Evolutionary conservation across 106 monocot species (phyloP).

Genomic region (Apostasia shenzhenica): DNA sequence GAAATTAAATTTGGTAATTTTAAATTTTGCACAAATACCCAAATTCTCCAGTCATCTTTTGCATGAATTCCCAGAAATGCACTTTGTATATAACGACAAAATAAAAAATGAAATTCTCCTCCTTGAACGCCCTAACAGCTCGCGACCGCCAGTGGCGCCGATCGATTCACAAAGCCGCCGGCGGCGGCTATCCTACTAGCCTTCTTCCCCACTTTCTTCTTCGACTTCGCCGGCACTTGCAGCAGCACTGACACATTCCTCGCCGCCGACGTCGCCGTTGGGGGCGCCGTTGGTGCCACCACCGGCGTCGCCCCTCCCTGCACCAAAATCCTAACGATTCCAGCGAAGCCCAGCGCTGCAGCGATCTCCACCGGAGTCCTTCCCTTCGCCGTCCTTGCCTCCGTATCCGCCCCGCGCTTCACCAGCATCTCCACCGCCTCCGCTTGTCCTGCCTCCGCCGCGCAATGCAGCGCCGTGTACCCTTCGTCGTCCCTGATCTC

Average conservation of each 20-base stretch:
- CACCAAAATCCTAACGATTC: constrained; percentile 18
- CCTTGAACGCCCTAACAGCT: too few species aligned
- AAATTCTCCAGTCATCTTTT: too few species aligned
- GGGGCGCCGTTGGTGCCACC: background rate
- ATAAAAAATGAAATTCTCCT: too few species aligned
- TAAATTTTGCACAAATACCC: too few species aligned
- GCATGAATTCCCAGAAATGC: too few species aligned
- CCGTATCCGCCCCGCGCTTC: constrained; percentile 26
- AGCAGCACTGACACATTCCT: background rate
- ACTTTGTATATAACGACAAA: too few species aligned
- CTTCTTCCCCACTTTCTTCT: background rate
- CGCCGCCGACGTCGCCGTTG: background rate
- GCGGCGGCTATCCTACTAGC: background rate
- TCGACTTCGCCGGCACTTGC: background rate
- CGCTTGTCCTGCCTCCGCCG: constrained; percentile 34
- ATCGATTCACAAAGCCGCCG: background rate
- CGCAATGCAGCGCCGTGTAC: constrained; percentile 54
- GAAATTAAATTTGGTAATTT: too few species aligned
- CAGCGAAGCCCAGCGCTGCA: constrained; percentile 15
- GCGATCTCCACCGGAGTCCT: constrained; percentile 27
- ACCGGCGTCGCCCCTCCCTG: constrained; percentile 2
- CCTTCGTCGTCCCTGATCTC: constrained; percentile 37
- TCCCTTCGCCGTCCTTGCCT: constrained; percentile 32
- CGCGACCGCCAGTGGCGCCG: too few species aligned
- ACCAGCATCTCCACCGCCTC: constrained; percentile 39